Evolutionary conservation across 371 early-diverging fungal species (phyloP), one percentile per base, ranked within the genome.

Genomic region (Actinomortierella ambigua): DNA sequence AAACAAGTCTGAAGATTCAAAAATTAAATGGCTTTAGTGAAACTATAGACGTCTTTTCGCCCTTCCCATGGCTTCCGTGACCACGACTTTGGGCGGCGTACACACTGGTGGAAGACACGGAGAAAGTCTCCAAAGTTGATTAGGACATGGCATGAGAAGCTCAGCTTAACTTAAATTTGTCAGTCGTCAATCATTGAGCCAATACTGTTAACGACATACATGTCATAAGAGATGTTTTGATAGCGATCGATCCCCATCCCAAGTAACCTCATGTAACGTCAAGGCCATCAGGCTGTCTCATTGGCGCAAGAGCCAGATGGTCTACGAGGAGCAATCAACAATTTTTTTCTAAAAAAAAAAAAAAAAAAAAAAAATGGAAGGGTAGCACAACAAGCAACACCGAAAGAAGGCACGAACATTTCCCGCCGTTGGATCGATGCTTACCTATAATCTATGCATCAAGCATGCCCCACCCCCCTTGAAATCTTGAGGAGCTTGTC

Each of bases 1-100:
- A 41, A 41, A 15, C 41, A 41, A 41, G 41, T 41, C 41, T n/a
- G n/a, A n/a, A n/a, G n/a, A n/a, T n/a, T n/a, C n/a, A n/a, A 3
- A 53, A 53, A 13, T 28, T 28, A 53, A 28, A 53, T 55, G 29
- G 46, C 46, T 13, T 28, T 44, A 44, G 26, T 55, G 17, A 44
- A 44, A 8, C 55, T 42, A 41, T 41, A 55, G 28, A 29, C 26
- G n/a, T 27, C 55, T 2, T 42, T 42, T 41, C 42, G 8, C 41
- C 15, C 15, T 15, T 41, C 44, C 44, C 15, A 44, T 44, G 13
- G 20, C 3, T 5, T 2, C 20, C 44, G 15, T 44, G 44, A 44
- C 20, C n/a, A n/a, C n/a, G n/a, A n/a, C n/a, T n/a, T n/a, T n/a
- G n/a, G n/a, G n/a, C n/a, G n/a, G n/a, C n/a, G n/a, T n/a, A n/a